Conservation (phyloP, 805 yeast species). For the Zygotorulaspora sp. region DNA sequence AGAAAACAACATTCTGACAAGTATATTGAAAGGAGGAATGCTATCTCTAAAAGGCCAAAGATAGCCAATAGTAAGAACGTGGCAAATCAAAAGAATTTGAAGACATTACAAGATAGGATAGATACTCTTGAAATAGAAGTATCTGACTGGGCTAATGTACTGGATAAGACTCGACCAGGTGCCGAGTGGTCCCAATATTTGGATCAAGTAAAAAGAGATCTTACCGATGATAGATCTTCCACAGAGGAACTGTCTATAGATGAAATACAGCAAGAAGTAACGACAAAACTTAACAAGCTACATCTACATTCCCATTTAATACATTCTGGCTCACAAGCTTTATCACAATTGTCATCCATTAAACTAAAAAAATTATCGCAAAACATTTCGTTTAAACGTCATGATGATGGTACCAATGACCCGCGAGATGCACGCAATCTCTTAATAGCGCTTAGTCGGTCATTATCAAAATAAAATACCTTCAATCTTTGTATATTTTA, state of each 20-base stretch:
- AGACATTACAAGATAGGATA: conserved; percentile 23
- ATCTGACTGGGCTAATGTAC: conserved; percentile 25
- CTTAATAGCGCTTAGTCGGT: conserved; percentile 25
- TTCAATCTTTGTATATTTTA: conserved; percentile 1
- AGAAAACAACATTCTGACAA: conserved; percentile 8
- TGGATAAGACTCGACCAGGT: conserved; percentile 19
- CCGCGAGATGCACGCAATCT: conserved; percentile 18
- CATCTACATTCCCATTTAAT: conserved; percentile 25
- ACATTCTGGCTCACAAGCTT: conserved; percentile 22
- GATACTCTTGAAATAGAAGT: conserved; percentile 24
- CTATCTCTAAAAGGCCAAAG: conserved; percentile 3
- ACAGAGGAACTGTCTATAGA: not conserved
- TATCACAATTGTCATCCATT: conserved; percentile 16
- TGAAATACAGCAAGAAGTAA: conserved; percentile 14
- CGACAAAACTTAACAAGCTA: conserved; percentile 19
- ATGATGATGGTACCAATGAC: conserved; percentile 3
- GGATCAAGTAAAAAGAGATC: not conserved
- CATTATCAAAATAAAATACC: conserved; percentile 12
- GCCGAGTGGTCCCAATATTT: conserved; percentile 19
- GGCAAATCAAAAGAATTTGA: conserved; percentile 28
- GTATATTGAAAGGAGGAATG: conserved; percentile 1
- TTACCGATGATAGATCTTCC: not conserved
- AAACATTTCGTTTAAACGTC: conserved; percentile 11
- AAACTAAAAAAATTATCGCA: conserved; percentile 20
- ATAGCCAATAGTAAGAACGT: conserved; percentile 33